These are phyloP conservation scores for Cerrena zonata DNA, from an alignment of 1,284 basidiomycete species.

Conservation along the genomic window DNA sequence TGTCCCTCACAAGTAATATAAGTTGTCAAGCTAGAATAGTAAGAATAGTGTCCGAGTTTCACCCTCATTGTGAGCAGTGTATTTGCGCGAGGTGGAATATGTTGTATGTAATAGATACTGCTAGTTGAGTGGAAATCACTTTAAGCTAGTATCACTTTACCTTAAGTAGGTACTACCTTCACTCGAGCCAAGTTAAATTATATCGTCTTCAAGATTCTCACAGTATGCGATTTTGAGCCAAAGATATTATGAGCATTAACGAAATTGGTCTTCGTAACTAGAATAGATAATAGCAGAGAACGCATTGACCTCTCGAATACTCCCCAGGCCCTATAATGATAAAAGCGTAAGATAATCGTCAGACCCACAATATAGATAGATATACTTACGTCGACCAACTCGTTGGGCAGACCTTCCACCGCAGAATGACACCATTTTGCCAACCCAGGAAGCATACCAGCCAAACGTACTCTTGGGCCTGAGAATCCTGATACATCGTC, in stretches of 20 bases:
- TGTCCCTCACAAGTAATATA: no score
- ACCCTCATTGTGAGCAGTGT: no score
- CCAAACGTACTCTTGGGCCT: slow-evolving; percentile 39
- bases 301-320: slow-evolving; percentile 26
- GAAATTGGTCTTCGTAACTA: slow-evolving; percentile 31
- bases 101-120: no score
- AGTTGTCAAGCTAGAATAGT: no score
- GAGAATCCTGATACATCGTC: slow-evolving; percentile 13
- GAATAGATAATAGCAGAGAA: slow-evolving; percentile 34
- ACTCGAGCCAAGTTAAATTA: no score
- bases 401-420: slow-evolving; percentile 71
- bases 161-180: no score
- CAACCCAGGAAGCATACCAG: slow-evolving; percentile 72
- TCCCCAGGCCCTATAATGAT: slow-evolving; percentile 25
- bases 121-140: no score
- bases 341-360: slow-evolving; percentile 3
- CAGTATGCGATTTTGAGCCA: not conserved
- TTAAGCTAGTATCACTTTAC: no score
- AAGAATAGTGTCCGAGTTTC: no score
- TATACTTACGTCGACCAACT: slow-evolving; percentile 72
- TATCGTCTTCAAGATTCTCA: no score
- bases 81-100: no score
- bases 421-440: slow-evolving; percentile 72
- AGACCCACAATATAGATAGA: slow-evolving; percentile 7
- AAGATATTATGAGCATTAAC: slow-evolving; percentile 20